phyloP scores from a whole-genome alignment of 2,329 filamentous ascomycete species.

The Neopestalotiopsis clavispora region DNA sequence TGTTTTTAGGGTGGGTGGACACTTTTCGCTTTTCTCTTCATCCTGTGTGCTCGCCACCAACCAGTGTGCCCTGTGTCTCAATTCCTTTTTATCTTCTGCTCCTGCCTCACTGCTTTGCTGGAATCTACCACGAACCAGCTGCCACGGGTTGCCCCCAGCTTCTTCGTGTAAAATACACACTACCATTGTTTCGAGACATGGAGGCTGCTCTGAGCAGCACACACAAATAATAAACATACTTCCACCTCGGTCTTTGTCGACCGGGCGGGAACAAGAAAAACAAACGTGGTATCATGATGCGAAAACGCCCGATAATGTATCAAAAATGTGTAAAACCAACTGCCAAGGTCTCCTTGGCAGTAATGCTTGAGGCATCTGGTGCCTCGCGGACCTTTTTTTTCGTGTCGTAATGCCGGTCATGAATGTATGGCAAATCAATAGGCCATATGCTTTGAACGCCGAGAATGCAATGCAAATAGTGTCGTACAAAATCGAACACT shows the following conservation, averaged over 20 bases:
- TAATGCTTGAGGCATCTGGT: slow-evolving; percentile 13
- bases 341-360: slow-evolving; percentile 23
- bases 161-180: slow-evolving; percentile 12
- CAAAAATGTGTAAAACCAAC: slow-evolving; percentile 21
- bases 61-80: not conserved
- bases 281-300: slow-evolving; percentile 41
- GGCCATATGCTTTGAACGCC: slow-evolving; percentile 36
- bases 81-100: not conserved
- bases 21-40: slow-evolving; percentile 5
- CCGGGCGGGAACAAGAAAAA: slow-evolving; percentile 23
- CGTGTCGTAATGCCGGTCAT: slow-evolving; percentile 25
- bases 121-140: not conserved
- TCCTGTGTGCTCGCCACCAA: not conserved
- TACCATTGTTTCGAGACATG: slow-evolving; percentile 11
- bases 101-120: not conserved
- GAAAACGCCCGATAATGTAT: slow-evolving; percentile 35
- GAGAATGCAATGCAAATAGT: slow-evolving; percentile 37
- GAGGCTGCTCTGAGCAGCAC: slow-evolving; percentile 11
- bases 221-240: slow-evolving; percentile 13
- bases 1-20: slow-evolving; percentile 8
- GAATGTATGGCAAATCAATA: slow-evolving; percentile 29
- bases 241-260: slow-evolving; percentile 7
- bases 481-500: slow-evolving; percentile 34
- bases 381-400: slow-evolving; percentile 10
- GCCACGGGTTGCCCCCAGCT: slow-evolving; percentile 9